Evolutionary conservation across 129 eudicot genomes (phyloP).

Genomic region (Artemisia argyi): DNA sequence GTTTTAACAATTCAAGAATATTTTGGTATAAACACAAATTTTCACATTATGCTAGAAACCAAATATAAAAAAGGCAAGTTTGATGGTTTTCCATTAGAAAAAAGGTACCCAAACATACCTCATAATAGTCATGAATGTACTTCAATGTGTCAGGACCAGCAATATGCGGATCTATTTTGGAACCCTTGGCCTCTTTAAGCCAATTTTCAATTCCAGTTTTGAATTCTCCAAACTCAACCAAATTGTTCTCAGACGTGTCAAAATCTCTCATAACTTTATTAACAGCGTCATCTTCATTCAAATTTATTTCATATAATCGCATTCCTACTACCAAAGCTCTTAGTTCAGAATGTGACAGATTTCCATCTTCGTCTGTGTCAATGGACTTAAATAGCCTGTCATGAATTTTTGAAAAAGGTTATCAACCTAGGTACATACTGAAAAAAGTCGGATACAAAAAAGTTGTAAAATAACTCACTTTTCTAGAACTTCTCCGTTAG

Average conservation of each 20-base stretch:
- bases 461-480: slow-evolving; percentile 43
- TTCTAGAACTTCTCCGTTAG: slow-evolving; percentile 47
- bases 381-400: slow-evolving; percentile 61
- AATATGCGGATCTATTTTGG: slow-evolving; percentile 20
- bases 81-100: no score
- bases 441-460: neutral
- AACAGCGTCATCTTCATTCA: slow-evolving; percentile 62
- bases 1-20: no score
- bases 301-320: slow-evolving; percentile 57
- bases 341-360: slow-evolving; percentile 58
- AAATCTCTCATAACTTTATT: slow-evolving; percentile 72
- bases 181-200: slow-evolving; percentile 57
- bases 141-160: slow-evolving; percentile 57
- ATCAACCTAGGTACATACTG: neutral
- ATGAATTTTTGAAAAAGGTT: slow-evolving; percentile 13
- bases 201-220: slow-evolving; percentile 49
- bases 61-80: no score
- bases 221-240: slow-evolving; percentile 45
- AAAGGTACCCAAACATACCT: slow-evolving; percentile 35
- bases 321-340: slow-evolving; percentile 73
- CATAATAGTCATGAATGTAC: slow-evolving; percentile 54
- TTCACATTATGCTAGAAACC: no score
- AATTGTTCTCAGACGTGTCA: slow-evolving; percentile 49
- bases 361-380: slow-evolving; percentile 43
- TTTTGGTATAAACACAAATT: no score